Percentiles rank a stretch among this genome's conserved stretches.
Conservation (phyloP, 345 rosid genomes). For the Aurinia saxatilis region DNA sequence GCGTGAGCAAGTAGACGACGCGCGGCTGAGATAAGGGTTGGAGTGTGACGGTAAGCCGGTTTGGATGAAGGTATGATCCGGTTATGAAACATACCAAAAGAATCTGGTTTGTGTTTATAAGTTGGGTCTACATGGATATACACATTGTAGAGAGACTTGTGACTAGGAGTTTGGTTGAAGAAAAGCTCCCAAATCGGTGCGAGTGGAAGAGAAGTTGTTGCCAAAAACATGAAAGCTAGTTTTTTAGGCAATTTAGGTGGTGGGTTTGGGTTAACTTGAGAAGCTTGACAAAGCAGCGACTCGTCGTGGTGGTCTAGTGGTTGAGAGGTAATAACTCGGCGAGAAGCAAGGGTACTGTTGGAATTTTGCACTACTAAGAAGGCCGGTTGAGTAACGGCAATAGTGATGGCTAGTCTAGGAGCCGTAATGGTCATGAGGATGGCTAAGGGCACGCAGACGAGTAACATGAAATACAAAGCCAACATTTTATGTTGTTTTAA, state of each 20-base stretch:
- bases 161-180: slow-evolving; percentile 32
- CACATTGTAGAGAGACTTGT: slow-evolving; percentile 40
- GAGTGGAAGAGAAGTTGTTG: slow-evolving; percentile 48
- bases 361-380: background rate
- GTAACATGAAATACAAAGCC: slow-evolving; percentile 34
- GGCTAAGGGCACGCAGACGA: slow-evolving; percentile 56
- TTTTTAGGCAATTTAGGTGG: slow-evolving; percentile 31
- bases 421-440: slow-evolving; percentile 38
- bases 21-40: slow-evolving; percentile 62
- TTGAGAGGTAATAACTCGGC: slow-evolving; percentile 7
- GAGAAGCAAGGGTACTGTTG: background rate
- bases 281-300: slow-evolving; percentile 37
- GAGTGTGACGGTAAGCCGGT: slow-evolving; percentile 42
- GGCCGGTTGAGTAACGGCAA: slow-evolving; percentile 11
- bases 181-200: slow-evolving; percentile 68
- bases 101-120: slow-evolving; percentile 29
- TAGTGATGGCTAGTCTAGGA: slow-evolving; percentile 22
- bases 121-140: slow-evolving; percentile 63
- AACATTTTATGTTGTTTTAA: slow-evolving; percentile 6
- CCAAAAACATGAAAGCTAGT: slow-evolving; percentile 63
- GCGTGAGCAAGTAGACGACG: slow-evolving; percentile 65
- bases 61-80: slow-evolving; percentile 57
- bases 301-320: slow-evolving; percentile 35
- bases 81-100: slow-evolving; percentile 40
- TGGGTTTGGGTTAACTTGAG: slow-evolving; percentile 29